Conservation (phyloP, 208 protist genomes). For the Acanthamoeba sp. region DNA sequence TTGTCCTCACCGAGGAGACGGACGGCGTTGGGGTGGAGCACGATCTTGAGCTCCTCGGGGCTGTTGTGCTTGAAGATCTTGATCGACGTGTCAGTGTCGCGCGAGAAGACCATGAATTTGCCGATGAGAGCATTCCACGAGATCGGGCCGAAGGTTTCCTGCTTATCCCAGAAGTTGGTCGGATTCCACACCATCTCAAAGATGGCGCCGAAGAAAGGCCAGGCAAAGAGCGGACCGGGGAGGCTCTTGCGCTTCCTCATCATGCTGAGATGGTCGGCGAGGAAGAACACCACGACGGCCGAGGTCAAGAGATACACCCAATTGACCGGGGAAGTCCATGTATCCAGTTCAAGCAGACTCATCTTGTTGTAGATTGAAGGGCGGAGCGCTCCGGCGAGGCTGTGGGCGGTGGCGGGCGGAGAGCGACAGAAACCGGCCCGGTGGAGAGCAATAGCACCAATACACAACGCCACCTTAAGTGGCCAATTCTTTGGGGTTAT, state of each 20-base stretch:
- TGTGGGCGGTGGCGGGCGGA: background rate
- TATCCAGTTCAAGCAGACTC: slow-evolving; percentile 49
- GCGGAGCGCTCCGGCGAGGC: background rate
- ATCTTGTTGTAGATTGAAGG: background rate
- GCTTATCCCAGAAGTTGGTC: slow-evolving; percentile 83
- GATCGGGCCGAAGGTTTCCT: slow-evolving; percentile 84
- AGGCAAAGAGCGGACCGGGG: slow-evolving; percentile 83
- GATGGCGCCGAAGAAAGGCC: slow-evolving; percentile 85
- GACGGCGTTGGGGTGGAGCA: slow-evolving; percentile 74
- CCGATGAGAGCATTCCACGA: slow-evolving; percentile 85
- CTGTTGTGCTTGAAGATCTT: slow-evolving; percentile 75
- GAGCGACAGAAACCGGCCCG: background rate
- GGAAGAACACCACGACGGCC: slow-evolving; percentile 46
- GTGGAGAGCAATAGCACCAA: too few relatives aligned
- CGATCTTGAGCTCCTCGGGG: slow-evolving; percentile 67
- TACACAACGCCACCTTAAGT: too few relatives aligned
- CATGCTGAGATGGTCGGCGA: slow-evolving; percentile 67
- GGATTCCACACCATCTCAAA: slow-evolving; percentile 86
- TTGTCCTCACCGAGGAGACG: slow-evolving; percentile 82
- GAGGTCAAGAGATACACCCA: slow-evolving; percentile 56
- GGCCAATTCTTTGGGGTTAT: too few relatives aligned
- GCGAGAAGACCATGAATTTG: slow-evolving; percentile 79
- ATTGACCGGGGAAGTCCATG: slow-evolving; percentile 25
- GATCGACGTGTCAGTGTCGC: slow-evolving; percentile 71
- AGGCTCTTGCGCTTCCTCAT: slow-evolving; percentile 79